phyloP scores from a whole-genome alignment of 1,139 yeast species.

The Kodamaea derodonti region DNA sequence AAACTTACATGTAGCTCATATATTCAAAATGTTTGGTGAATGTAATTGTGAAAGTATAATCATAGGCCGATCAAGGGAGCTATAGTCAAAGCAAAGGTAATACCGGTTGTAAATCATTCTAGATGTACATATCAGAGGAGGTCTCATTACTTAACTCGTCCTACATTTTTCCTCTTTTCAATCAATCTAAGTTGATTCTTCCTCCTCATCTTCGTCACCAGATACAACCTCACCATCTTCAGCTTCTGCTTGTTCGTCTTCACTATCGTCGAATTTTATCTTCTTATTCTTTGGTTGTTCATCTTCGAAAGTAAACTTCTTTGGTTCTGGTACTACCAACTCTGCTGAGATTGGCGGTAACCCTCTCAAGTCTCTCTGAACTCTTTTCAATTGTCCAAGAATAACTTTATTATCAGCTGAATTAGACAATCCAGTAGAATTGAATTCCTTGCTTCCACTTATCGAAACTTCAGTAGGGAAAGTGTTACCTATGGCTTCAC shows the following conservation, averaged over 20 bases:
- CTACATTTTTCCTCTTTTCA: too few species aligned
- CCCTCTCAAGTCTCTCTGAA: slow-evolving; percentile 71
- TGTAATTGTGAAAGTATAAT: too few species aligned
- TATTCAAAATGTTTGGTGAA: too few species aligned
- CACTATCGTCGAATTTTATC: slow-evolving; percentile 8
- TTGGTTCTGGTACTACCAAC: slow-evolving; percentile 6
- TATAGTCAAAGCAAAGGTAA: too few species aligned
- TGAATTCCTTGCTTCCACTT: slow-evolving; percentile 8
- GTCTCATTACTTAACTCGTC: too few species aligned
- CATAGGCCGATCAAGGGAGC: too few species aligned
- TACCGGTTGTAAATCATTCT: too few species aligned
- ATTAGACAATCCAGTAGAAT: slow-evolving; percentile 19
- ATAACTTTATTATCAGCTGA: slow-evolving; percentile 28
- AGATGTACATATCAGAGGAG: too few species aligned
- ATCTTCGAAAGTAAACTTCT: slow-evolving; percentile 24
- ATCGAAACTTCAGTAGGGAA: slow-evolving; percentile 9
- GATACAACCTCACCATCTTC: slow-evolving; percentile 8
- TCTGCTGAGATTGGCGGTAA: slow-evolving; percentile 56
- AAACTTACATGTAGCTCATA: too few species aligned
- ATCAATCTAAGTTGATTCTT: too few species aligned
- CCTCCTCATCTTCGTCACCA: slow-evolving; percentile 14
- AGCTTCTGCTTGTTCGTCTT: slow-evolving; percentile 5
- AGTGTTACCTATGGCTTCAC: slow-evolving; percentile 14
- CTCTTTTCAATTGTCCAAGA: slow-evolving; percentile 58
- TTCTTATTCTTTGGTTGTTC: slow-evolving; percentile 15